Evolutionary conservation across 2,329 filamentous ascomycete species (phyloP).

Genomic region (Trichoderma brevicompactum): DNA sequence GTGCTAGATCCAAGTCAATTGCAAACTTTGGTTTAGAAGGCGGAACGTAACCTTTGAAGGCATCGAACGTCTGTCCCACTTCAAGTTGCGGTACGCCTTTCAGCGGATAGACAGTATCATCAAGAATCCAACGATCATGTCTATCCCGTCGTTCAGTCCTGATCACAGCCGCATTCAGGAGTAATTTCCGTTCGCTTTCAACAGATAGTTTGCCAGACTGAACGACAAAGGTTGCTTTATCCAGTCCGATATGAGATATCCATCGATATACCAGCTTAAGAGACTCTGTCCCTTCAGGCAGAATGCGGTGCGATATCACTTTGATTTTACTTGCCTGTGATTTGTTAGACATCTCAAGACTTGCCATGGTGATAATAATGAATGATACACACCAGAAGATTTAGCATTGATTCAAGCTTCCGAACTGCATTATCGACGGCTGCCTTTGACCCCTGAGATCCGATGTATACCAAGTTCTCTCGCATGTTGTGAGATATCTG

Average conservation of each 20-base stretch:
- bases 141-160: conserved; percentile 31
- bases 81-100: conserved; percentile 26
- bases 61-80: background rate
- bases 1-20: too few species aligned
- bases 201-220: conserved; percentile 8
- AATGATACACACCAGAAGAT: conserved; percentile 20
- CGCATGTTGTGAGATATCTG: conserved; percentile 38
- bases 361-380: background rate
- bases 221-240: conserved; percentile 38
- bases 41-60: conserved; percentile 8
- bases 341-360: background rate
- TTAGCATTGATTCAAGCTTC: conserved; percentile 27
- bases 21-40: background rate
- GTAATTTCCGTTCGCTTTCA: conserved; percentile 30
- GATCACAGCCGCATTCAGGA: conserved; percentile 33
- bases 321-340: conserved; percentile 29
- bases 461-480: conserved; percentile 39
- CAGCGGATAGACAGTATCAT: conserved; percentile 29
- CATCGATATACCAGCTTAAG: conserved; percentile 35
- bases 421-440: conserved; percentile 29
- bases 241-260: conserved; percentile 38
- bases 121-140: conserved; percentile 15
- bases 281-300: conserved; percentile 28
- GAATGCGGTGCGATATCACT: conserved; percentile 35
- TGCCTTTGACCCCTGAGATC: conserved; percentile 27